phyloP scores from a whole-genome alignment of 805 yeast species.

The Zygoascus flipseniorum region DNA sequence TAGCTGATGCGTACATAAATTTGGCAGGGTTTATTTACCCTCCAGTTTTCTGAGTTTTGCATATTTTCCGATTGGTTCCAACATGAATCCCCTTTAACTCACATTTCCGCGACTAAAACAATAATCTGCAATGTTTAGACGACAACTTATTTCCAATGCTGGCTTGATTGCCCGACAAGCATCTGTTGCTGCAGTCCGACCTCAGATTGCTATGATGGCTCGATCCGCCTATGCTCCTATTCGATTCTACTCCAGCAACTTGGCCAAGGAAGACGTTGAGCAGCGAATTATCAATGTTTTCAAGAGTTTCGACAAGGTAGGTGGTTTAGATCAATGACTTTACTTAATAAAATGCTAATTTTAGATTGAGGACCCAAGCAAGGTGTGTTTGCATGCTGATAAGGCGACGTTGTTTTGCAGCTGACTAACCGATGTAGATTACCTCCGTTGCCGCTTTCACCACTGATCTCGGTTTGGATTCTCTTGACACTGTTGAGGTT shows the following conservation, averaged over 20 bases:
- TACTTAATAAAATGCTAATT: constrained; percentile 11
- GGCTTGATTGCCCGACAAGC: constrained; percentile 9
- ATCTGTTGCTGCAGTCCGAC: constrained; percentile 24
- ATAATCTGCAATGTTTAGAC: constrained; percentile 3
- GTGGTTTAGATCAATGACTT: not conserved
- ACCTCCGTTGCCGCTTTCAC: constrained; percentile 33
- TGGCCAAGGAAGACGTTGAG: constrained; percentile 72
- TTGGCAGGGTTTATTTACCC: not conserved
- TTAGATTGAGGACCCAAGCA: constrained; percentile 17
- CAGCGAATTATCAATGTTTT: constrained; percentile 75
- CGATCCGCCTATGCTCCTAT: constrained; percentile 13
- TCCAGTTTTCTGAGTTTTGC: not conserved
- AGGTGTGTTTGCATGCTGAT: constrained; percentile 10
- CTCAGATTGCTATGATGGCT: constrained; percentile 23
- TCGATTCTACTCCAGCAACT: constrained; percentile 46
- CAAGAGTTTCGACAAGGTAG: constrained; percentile 51
- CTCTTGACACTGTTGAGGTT: constrained; percentile 88
- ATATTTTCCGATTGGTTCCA: not conserved
- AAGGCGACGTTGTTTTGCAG: not conserved
- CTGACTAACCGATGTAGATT: constrained; percentile 17
- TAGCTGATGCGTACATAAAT: not conserved
- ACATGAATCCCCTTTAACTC: not conserved
- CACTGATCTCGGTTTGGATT: constrained; percentile 69
- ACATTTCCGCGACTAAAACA: not conserved
- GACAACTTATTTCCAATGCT: constrained; percentile 3